Conservation (phyloP, 805 yeast genomes). For the Pichia manshurica region DNA sequence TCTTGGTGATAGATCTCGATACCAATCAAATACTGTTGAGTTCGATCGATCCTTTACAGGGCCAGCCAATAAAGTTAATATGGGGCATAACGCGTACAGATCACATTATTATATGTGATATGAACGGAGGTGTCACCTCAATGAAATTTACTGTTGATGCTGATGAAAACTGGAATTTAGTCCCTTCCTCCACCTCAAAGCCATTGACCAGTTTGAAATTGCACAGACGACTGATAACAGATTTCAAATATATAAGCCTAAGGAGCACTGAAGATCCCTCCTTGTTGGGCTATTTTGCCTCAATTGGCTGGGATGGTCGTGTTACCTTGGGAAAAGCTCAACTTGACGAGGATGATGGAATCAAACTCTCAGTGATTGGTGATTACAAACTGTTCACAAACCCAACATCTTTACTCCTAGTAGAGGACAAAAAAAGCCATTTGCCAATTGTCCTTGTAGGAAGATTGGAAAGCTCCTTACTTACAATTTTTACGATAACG, state of each 20-base stretch:
- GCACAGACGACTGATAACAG: constrained; percentile 29
- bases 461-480: constrained; percentile 52
- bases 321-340: constrained; percentile 31
- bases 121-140: constrained; percentile 26
- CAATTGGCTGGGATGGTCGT: constrained; percentile 56
- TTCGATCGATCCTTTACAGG: constrained; percentile 15
- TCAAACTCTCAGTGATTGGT: constrained; percentile 19
- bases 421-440: constrained; percentile 13
- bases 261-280: constrained; percentile 5
- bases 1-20: constrained; percentile 25
- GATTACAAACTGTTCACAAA: constrained; percentile 38
- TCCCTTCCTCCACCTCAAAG: not conserved
- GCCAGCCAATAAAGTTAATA: constrained; percentile 20
- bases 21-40: constrained; percentile 12
- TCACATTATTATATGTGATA: constrained; percentile 27
- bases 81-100: constrained; percentile 19
- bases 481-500: constrained; percentile 38
- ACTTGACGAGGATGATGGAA: constrained; percentile 3
- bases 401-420: constrained; percentile 46
- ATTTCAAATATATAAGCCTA: constrained; percentile 12
- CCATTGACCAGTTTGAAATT: constrained; percentile 15
- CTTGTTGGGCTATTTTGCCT: constrained; percentile 35
- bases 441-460: constrained; percentile 46
- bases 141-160: not conserved
- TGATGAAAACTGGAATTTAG: constrained; percentile 2